Evolutionary conservation across 2,329 filamentous ascomycete species (phyloP), one percentile per base, ranked within the genome.

Genomic region (Juglanconis juglandina): DNA sequence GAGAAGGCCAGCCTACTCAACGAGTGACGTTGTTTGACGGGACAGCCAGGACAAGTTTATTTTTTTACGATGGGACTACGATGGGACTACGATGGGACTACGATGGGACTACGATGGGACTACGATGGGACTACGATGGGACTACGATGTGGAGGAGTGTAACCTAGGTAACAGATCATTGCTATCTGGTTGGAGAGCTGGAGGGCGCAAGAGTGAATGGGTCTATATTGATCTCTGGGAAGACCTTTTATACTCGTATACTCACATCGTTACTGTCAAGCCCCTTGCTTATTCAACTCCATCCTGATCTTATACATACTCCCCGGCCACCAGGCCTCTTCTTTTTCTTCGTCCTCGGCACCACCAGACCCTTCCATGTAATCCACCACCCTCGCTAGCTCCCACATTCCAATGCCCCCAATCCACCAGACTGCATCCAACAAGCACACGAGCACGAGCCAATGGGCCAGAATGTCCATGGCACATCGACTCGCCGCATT

Each of bases 401-500:
- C 74, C 70, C 71, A 76, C 4, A 60, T 60, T 0, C 74, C 74
- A 3, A 73, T 71, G 0, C 67, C 69, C 0, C 73, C 72, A 47
- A 76, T 75, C 74, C 74, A 76, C 74, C 74, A 76, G 1, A 76
- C 73, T 0, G 71, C 70, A 56, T 76, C 74, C 3, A 76, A 51
- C n/a, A 75, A 24, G 62, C 75, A 67, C 0, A 75, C 67, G 1
- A 76, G 53, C 5, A 76, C 73, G 4, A 76, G 69, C 74, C 74
- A 76, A 47, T 76, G 74, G 0, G 73, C 68, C 54, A 76, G 75
- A 1, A 76, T 74, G 8, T 76, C 71, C 50, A 75, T 61, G 1
- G 73, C 73, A 3, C 74, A 66, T 24, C 66, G 62, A 7, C 67
- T 59, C 2, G 59, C 61, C 1, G 65, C 39, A 11, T 59, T 66